A percentile compares a stretch with the other conserved stretches of the same genome.
Conservation (phyloP, 495 filamentous ascomycete genomes). For the Penicillium silybi region DNA sequence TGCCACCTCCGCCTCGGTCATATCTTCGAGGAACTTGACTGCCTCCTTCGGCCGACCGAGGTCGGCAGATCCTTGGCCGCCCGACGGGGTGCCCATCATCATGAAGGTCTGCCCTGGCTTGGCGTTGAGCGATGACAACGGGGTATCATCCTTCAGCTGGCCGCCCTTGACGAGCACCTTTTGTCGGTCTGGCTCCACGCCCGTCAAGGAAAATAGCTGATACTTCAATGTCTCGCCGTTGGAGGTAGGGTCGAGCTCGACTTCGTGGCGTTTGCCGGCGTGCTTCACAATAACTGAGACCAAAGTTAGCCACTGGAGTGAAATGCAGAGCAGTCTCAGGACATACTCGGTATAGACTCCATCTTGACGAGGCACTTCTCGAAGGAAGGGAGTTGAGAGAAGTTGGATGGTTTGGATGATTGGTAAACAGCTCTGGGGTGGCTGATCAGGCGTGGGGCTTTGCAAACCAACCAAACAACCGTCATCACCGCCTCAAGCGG, state of each 20-base stretch:
- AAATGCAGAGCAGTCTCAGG: neutral
- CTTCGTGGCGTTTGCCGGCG: slow-evolving; percentile 86
- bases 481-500: slow-evolving; percentile 12
- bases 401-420: slow-evolving; percentile 4
- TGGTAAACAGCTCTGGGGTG: slow-evolving; percentile 31
- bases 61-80: slow-evolving; percentile 46
- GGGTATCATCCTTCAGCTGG: slow-evolving; percentile 91
- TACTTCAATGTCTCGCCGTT: slow-evolving; percentile 92
- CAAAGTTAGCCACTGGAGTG: slow-evolving; percentile 25
- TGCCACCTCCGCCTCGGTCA: slow-evolving; percentile 93
- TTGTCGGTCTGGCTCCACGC: slow-evolving; percentile 93
- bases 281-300: slow-evolving; percentile 85
- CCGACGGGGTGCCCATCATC: slow-evolving; percentile 92
- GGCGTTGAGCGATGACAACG: slow-evolving; percentile 74
- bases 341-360: slow-evolving; percentile 60
- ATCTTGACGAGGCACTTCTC: slow-evolving; percentile 34
- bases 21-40: slow-evolving; percentile 90
- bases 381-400: neutral
- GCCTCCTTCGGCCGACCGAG: slow-evolving; percentile 75
- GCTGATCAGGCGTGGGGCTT: slow-evolving; percentile 33
- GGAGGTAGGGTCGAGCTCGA: slow-evolving; percentile 81
- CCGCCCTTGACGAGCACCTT: slow-evolving; percentile 93
- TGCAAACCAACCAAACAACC: slow-evolving; percentile 40
- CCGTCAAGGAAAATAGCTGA: slow-evolving; percentile 90
- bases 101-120: slow-evolving; percentile 86